Evolutionary conservation across 23 red algal genomes (phyloP).

Genomic region (Gracilaria gracilis): DNA sequence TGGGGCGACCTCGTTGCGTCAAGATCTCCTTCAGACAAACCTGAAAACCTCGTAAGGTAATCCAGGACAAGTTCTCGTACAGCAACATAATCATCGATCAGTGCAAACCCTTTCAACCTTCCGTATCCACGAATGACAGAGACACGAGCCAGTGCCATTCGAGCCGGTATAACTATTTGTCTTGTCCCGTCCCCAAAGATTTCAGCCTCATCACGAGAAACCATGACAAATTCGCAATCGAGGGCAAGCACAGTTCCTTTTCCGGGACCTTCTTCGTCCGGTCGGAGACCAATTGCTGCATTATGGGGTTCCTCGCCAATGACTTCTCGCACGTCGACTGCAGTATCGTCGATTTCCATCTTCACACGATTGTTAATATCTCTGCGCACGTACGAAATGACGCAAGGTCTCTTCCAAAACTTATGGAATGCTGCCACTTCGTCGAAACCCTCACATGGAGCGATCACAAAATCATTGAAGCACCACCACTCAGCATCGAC

Average conservation of each 20-base stretch:
- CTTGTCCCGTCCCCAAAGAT: slow-evolving; percentile 73
- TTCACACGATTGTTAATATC: slow-evolving; percentile 55
- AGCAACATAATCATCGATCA: slow-evolving; percentile 94
- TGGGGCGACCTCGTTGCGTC: slow-evolving; percentile 64
- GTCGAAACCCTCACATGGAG: slow-evolving; percentile 54
- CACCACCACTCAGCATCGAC: slow-evolving; percentile 80
- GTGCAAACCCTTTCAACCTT: slow-evolving; percentile 40
- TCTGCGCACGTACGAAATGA: slow-evolving; percentile 81
- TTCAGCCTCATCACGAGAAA: slow-evolving; percentile 79
- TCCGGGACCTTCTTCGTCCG: slow-evolving; percentile 51
- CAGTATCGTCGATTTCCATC: background rate
- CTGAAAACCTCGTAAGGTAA: slow-evolving; percentile 90
- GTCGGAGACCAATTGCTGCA: slow-evolving; percentile 60
- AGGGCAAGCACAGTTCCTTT: slow-evolving; percentile 81
- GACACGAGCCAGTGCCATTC: slow-evolving; percentile 84
- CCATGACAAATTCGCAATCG: slow-evolving; percentile 94
- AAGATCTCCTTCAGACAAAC: slow-evolving; percentile 78
- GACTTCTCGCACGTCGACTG: slow-evolving; percentile 57
- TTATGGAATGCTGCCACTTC: slow-evolving; percentile 83
- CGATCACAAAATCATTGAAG: slow-evolving; percentile 97
- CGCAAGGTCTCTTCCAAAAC: slow-evolving; percentile 75
- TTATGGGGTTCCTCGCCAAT: slow-evolving; percentile 61
- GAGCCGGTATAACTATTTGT: slow-evolving; percentile 73
- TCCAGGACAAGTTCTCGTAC: slow-evolving; percentile 80
- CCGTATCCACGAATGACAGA: slow-evolving; percentile 89